These are phyloP conservation scores for Dipteronia dyeriana DNA, from an alignment of 345 rosid species.

Conservation along the genomic window DNA sequence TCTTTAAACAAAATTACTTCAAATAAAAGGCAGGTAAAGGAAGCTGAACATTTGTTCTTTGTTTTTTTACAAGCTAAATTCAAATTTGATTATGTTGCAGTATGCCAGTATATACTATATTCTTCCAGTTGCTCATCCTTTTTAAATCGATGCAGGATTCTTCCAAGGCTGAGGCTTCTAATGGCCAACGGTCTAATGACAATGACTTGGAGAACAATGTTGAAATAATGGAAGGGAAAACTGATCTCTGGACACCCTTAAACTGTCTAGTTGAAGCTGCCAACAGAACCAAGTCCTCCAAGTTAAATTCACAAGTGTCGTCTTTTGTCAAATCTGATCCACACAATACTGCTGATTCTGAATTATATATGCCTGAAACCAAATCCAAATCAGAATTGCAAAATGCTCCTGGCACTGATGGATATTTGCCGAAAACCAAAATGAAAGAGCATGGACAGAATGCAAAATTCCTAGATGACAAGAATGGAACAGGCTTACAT, in stretches of 20 bases:
- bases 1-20: conserved; percentile 35
- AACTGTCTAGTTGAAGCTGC: conserved; percentile 82
- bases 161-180: conserved; percentile 39
- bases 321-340: conserved; percentile 38
- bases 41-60: conserved; percentile 21
- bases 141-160: conserved; percentile 39
- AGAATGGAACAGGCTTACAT: conserved; percentile 36
- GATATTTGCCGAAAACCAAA: conserved; percentile 37
- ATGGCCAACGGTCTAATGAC: conserved; percentile 26
- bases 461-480: conserved; percentile 37
- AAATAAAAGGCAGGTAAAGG: conserved; percentile 55
- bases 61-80: not conserved
- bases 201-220: conserved; percentile 33
- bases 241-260: conserved; percentile 70
- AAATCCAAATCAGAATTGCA: conserved; percentile 34
- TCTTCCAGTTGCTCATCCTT: not conserved
- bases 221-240: conserved; percentile 50
- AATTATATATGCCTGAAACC: conserved; percentile 27
- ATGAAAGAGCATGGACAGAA: conserved; percentile 45
- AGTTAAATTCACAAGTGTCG: conserved; percentile 43
- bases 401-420: conserved; percentile 30
- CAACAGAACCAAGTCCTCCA: conserved; percentile 65
- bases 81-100: conserved; percentile 1
- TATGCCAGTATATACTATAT: not conserved
- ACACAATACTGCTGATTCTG: conserved; percentile 23